Base-by-base conservation (phyloP, 2,329 filamentous ascomycete species). In the Colletotrichum echinochloae region DNA sequence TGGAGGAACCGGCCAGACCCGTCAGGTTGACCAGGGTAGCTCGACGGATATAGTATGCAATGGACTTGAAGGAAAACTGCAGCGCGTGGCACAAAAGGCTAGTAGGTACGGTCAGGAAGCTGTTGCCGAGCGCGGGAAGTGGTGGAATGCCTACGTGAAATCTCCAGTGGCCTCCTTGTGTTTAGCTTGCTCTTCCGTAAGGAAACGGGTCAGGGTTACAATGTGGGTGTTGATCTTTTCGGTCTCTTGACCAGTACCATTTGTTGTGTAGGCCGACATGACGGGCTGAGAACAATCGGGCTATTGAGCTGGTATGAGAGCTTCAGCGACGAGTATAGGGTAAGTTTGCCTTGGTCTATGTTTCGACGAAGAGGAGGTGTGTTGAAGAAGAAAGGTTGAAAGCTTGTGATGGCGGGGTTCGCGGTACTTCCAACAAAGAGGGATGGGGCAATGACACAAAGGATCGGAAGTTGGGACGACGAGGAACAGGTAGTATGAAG, bases 51-150 rank as follows among this genome's bases (percentile, higher is more conserved):
- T 98, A 99, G 88, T 98, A 97, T 77, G 96, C 94, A 82, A 99
- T 99, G 75, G 94, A 97, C 87, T 99, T 99, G 92, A 99, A 99
- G 74, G 96, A 95, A 87, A 98, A 99, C 83, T 98, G 96, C 70
- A 99, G 92, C 71, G 96, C 95, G 81, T 99, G 96, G 88, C 94
- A 98, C 71, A 99, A 90, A 63, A 99, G 89, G 77, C 95, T 98
- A 77, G 62, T 46, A 44, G 55, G 18, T 30, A 8, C 23, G 23
- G 52, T 71, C 49, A 73, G 60, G 35, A 35, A 52, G 49, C 28
- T 12, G 37, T 18, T 18, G 14, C 35, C 16, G 44, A 39, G 4
- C 23, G 66, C 65, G 48, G 51, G 26, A 37, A 37, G 33, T 28
- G 39, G 64, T 51, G 55, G 66, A 52, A 23, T 23, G 83, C 92